Percentiles rank a stretch among this genome's conserved stretches.
Evolutionary conservation across 1,284 basidiomycete genomes (phyloP).

Genomic region (Singerocomus inundabilis): DNA sequence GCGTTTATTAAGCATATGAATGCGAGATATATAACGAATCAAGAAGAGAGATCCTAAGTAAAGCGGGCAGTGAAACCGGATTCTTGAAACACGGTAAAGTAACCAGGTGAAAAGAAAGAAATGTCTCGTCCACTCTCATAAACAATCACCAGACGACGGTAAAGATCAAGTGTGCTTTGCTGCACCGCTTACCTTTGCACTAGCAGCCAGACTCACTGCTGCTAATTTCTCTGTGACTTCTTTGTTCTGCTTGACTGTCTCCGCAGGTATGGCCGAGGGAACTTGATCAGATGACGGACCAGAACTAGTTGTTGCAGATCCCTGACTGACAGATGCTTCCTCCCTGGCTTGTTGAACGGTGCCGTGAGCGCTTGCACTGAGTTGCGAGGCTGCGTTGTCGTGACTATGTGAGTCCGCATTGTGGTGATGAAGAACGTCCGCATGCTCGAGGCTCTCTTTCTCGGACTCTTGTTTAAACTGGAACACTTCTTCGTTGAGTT

Average conservation of each 20-base stretch:
- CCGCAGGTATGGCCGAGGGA: slow-evolving; percentile 2
- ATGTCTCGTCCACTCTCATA: neutral
- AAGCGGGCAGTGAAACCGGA: neutral
- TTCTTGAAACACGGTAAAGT: neutral
- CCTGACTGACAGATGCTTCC: slow-evolving; percentile 29
- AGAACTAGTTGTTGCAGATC: neutral
- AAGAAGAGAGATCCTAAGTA: slow-evolving; percentile 1
- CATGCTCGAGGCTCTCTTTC: slow-evolving; percentile 44
- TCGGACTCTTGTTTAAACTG: slow-evolving; percentile 82
- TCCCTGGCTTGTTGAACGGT: slow-evolving; percentile 28
- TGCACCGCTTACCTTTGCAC: slow-evolving; percentile 32
- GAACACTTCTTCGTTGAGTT: slow-evolving; percentile 61
- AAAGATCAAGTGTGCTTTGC: slow-evolving; percentile 16
- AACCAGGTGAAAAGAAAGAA: neutral
- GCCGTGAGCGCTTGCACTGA: slow-evolving; percentile 10
- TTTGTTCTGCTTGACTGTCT: slow-evolving; percentile 19
- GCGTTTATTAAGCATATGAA: slow-evolving; percentile 28
- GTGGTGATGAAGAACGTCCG: slow-evolving; percentile 53
- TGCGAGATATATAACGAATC: slow-evolving; percentile 6
- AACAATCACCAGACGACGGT: slow-evolving; percentile 2
- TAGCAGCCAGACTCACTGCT: slow-evolving; percentile 30
- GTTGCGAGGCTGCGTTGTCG: slow-evolving; percentile 16
- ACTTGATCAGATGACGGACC: slow-evolving; percentile 1
- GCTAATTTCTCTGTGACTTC: slow-evolving; percentile 30
- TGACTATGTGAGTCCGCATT: slow-evolving; percentile 43